A percentile compares a stretch with the other conserved stretches of the same genome.
These are phyloP conservation scores for Lavandula angustifolia DNA, from an alignment of 257 asterid genomes.

Conservation along the genomic window DNA sequence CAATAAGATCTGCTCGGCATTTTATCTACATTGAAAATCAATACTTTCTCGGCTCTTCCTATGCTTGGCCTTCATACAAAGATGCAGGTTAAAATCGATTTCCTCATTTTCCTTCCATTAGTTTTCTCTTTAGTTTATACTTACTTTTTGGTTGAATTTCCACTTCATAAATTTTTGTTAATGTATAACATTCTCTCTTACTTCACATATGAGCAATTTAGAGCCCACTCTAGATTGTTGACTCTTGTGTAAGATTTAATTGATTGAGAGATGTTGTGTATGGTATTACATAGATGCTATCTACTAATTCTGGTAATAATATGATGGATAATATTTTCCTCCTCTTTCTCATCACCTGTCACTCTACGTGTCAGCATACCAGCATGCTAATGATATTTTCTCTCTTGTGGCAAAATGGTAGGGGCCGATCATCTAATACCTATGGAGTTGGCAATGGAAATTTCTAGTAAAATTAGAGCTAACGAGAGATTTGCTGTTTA, in stretches of 20 bases:
- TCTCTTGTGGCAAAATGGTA: constrained; percentile 36
- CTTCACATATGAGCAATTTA: constrained; percentile 2
- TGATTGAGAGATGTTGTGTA: constrained; percentile 4
- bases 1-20: constrained; percentile 89
- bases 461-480: constrained; percentile 75
- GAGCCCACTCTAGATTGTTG: constrained; percentile 11
- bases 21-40: constrained; percentile 88
- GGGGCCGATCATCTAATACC: constrained; percentile 93
- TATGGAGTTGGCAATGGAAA: constrained; percentile 73
- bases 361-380: constrained; percentile 18
- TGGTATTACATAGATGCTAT: not conserved
- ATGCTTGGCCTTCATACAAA: constrained; percentile 83
- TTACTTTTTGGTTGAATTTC: too few relatives aligned
- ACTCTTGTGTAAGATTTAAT: not conserved
- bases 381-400: constrained; percentile 10
- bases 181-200: not conserved
- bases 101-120: constrained; percentile 19
- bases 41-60: constrained; percentile 90
- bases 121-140: constrained; percentile 19
- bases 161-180: too few relatives aligned
- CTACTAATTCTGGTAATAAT: too few relatives aligned
- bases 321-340: not conserved
- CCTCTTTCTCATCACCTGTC: constrained; percentile 16
- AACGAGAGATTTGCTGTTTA: constrained; percentile 77
- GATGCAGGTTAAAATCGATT: constrained; percentile 64